phyloP scores from a whole-genome alignment of 768 basidiomycete species.

The Pisolithus orientalis region DNA sequence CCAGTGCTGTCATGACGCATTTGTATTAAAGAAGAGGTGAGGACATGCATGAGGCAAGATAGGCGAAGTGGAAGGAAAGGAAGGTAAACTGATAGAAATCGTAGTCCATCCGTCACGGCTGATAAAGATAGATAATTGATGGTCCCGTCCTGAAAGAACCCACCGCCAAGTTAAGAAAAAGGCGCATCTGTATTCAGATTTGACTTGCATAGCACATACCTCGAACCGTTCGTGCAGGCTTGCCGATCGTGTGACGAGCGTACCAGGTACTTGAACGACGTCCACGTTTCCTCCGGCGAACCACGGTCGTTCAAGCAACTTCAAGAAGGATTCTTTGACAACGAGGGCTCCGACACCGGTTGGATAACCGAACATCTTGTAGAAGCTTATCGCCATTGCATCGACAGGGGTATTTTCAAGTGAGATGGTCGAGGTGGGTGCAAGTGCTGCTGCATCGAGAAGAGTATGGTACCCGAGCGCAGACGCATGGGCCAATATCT shows the following conservation, averaged over 20 bases:
- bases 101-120: constrained; percentile 73
- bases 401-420: constrained; percentile 64
- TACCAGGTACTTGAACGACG: constrained; percentile 78
- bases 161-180: too few species aligned
- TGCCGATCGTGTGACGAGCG: constrained; percentile 51
- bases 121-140: constrained; percentile 75
- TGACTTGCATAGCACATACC: constrained; percentile 32
- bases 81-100: constrained; percentile 71
- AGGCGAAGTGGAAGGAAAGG: constrained; percentile 75
- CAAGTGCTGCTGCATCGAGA: constrained; percentile 80
- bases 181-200: too few species aligned
- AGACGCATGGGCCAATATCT: constrained; percentile 56
- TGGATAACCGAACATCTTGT: constrained; percentile 88
- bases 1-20: constrained; percentile 59
- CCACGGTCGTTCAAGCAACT: constrained; percentile 64
- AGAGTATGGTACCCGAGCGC: constrained; percentile 67
- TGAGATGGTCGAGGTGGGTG: constrained; percentile 63
- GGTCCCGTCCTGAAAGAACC: constrained; percentile 62
- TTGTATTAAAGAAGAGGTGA: constrained; percentile 47
- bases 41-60: constrained; percentile 59
- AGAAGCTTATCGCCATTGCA: constrained; percentile 79
- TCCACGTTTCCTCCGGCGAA: constrained; percentile 81
- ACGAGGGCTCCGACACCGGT: constrained; percentile 79
- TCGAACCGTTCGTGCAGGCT: constrained; percentile 72
- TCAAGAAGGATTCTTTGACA: constrained; percentile 63